Conservation (phyloP, 2,329 filamentous ascomycete species). For the Raffaelea ambrosiae region DNA sequence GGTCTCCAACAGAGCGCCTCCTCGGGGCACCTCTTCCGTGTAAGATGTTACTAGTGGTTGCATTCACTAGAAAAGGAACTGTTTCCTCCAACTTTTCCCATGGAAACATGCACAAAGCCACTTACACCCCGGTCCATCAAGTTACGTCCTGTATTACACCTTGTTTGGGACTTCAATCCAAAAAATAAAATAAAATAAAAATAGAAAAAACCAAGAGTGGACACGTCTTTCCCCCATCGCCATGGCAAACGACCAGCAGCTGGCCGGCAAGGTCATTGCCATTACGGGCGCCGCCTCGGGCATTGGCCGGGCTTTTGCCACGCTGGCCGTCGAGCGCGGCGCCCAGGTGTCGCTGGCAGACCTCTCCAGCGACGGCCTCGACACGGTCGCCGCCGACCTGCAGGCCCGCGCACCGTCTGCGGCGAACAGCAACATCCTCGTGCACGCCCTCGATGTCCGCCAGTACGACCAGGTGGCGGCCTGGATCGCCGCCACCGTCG, state of each 20-base stretch:
- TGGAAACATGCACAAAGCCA: too few relatives aligned
- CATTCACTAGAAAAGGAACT: too few relatives aligned
- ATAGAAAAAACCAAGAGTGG: too few relatives aligned
- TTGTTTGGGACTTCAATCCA: too few relatives aligned
- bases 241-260: neutral
- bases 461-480: constrained; percentile 31
- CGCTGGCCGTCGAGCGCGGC: constrained; percentile 29
- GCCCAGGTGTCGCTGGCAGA: constrained; percentile 36
- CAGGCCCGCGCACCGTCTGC: neutral
- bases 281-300: constrained; percentile 36
- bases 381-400: constrained; percentile 7
- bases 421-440: neutral
- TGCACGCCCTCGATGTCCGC: constrained; percentile 3
- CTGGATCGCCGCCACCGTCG: constrained; percentile 39
- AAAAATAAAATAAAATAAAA: too few relatives aligned
- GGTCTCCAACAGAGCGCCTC: too few relatives aligned
- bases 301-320: constrained; percentile 35
- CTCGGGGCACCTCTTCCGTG: too few relatives aligned
- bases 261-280: constrained; percentile 29
- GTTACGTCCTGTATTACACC: too few relatives aligned
- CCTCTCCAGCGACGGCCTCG: constrained; percentile 25
- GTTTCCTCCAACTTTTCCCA: too few relatives aligned
- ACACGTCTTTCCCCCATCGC: neutral
- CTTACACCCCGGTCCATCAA: too few relatives aligned
- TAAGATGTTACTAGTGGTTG: too few relatives aligned